phyloP scores from a whole-genome alignment of 2,329 filamentous ascomycete species.

The Gremmenia infestans region DNA sequence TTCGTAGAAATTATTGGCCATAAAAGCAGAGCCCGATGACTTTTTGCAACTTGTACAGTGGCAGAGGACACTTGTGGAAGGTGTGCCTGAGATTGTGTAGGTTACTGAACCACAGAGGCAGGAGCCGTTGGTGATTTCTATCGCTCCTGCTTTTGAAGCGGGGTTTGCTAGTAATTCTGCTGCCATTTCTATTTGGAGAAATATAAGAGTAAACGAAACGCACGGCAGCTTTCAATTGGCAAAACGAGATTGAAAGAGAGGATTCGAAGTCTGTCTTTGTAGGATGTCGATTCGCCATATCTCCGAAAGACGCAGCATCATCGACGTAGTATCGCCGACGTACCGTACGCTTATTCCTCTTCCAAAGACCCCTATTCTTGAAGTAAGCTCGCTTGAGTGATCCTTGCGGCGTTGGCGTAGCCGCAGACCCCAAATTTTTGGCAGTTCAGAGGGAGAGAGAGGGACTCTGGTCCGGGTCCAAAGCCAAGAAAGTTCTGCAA shows the following conservation, averaged over 20 bases:
- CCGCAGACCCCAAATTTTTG: too few species aligned
- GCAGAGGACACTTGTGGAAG: constrained; percentile 4
- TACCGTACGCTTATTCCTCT: too few species aligned
- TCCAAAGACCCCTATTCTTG: too few species aligned
- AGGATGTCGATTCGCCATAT: too few species aligned
- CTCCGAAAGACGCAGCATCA: neutral
- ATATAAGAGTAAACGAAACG: neutral
- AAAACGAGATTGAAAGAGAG: neutral
- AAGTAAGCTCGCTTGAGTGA: too few species aligned
- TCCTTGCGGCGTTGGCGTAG: too few species aligned
- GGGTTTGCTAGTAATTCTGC: neutral
- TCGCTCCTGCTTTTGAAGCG: neutral
- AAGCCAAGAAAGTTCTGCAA: too few species aligned
- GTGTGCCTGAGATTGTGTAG: constrained; percentile 6
- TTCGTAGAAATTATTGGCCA: constrained; percentile 7
- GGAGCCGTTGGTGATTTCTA: constrained; percentile 1
- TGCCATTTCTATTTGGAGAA: neutral
- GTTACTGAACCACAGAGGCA: constrained; percentile 10
- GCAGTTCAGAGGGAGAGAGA: too few species aligned
- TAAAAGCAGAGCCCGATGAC: constrained; percentile 7
- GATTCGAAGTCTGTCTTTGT: too few species aligned
- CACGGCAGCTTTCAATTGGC: neutral
- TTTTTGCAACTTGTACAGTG: constrained; percentile 14
- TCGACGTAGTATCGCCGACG: neutral
- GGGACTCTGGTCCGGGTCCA: too few species aligned